A percentile compares a stretch with the other conserved stretches of the same genome.
phyloP scores from a whole-genome alignment of 495 filamentous ascomycete species.

The Aeminium ludgeri region DNA sequence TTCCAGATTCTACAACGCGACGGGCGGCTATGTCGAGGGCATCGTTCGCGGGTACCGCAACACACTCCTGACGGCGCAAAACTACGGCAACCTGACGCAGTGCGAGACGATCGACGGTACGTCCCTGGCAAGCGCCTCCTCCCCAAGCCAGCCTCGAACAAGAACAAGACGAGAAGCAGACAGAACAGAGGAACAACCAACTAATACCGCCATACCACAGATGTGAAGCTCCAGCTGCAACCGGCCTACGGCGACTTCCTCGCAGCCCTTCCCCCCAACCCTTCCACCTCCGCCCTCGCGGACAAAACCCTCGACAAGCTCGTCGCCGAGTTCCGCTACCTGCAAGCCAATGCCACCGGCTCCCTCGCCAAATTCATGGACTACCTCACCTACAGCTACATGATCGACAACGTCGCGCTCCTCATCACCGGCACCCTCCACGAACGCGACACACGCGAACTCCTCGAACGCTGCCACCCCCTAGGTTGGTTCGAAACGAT shows the following conservation, averaged over 20 bases:
- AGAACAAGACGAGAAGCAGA: no score
- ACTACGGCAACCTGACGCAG: conserved; percentile 92
- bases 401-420: conserved; percentile 99
- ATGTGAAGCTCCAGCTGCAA: conserved; percentile 92
- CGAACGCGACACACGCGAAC: conserved; percentile 89
- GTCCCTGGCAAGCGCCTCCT: no score
- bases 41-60: conserved; percentile 85
- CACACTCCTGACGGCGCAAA: conserved; percentile 69
- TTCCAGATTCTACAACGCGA: conserved; percentile 88
- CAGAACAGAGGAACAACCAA: not conserved
- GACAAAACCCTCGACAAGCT: conserved; percentile 95
- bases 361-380: conserved; percentile 87
- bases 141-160: no score
- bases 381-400: conserved; percentile 96
- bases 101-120: conserved; percentile 96
- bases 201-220: conserved; percentile 32
- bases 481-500: conserved; percentile 98
- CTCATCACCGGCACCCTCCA: conserved; percentile 97
- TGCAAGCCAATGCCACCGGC: conserved; percentile 80
- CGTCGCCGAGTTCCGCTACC: conserved; percentile 90
- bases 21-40: conserved; percentile 88
- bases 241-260: conserved; percentile 98
- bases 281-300: conserved; percentile 87
- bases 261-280: conserved; percentile 81
- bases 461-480: conserved; percentile 90